Conservation (phyloP, 306 rosid species). For the Medicago arabica region DNA sequence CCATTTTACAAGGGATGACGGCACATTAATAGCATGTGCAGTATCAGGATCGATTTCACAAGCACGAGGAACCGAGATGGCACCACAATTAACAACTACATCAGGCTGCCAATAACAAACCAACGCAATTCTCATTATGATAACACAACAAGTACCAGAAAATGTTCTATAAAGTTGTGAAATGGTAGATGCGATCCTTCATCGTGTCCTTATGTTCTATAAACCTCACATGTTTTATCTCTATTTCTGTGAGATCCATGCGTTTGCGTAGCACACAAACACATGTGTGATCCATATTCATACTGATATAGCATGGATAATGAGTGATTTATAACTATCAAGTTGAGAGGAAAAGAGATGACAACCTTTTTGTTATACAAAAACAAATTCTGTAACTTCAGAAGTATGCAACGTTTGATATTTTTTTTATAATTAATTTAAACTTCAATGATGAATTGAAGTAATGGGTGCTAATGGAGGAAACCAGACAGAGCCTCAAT, state of each 20-base stretch:
- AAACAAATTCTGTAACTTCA: background rate
- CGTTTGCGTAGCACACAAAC: background rate
- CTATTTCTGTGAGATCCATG: background rate
- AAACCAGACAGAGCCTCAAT: background rate
- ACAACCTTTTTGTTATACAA: no score
- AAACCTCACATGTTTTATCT: slow-evolving; percentile 6
- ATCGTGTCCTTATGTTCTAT: background rate
- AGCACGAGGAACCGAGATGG: slow-evolving; percentile 84
- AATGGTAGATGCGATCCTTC: slow-evolving; percentile 2
- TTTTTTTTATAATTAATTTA: background rate
- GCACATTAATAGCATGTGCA: slow-evolving; percentile 81
- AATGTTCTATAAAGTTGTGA: slow-evolving; percentile 8
- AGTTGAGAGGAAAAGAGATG: no score
- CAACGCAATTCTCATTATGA: slow-evolving; percentile 43
- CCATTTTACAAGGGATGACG: slow-evolving; percentile 82
- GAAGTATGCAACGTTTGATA: background rate
- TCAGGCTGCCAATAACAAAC: slow-evolving; percentile 71
- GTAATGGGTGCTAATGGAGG: background rate
- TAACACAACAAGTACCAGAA: slow-evolving; percentile 5
- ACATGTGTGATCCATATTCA: background rate
- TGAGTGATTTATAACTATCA: background rate
- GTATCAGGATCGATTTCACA: slow-evolving; percentile 80
- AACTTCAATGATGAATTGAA: background rate
- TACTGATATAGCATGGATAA: background rate
- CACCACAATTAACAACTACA: slow-evolving; percentile 88